Evolutionary conservation across 2,329 filamentous ascomycete genomes (phyloP), one percentile per base, ranked within the genome.

Genomic region (Samsoniella hepiali): DNA sequence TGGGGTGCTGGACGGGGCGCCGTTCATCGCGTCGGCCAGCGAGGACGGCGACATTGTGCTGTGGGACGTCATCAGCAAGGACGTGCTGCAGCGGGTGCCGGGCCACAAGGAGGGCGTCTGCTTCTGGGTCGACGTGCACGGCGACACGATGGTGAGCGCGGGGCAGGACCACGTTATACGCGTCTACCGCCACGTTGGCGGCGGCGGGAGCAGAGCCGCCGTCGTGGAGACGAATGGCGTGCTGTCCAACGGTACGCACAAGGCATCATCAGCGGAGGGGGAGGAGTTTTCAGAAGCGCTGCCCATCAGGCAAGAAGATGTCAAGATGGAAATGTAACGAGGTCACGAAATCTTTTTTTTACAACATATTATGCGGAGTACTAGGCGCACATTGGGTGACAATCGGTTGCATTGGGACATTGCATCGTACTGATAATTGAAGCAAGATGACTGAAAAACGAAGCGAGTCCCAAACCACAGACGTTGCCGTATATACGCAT

Each of bases 11-110:
- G 77, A 70, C 13, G 73, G 70, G 3, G 70, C 73, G 31, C 72
- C 81, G 0, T 96, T 96, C 70, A 85, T 93, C 17, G 90, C 88
- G 0, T 90, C 90, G 40, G 92, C 93, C 0, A 96, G 91, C 74
- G 94, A 98, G 74, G 91, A 97, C 70, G 92, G 93, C 17, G 85
- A 87, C 54, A 84, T 97, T 11, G 81, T 96, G 17, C 83, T 96
- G 61, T 99, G 95, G 95, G 93, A 98, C 70, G 91, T 97, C 15
- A 88, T 85, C 65, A 91, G 82, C 72, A 99, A 98, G 76, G 87
- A 90, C 62, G 79, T 96, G 2, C 78, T 97, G 27, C 93, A 97
- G 80, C 79, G 82, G 15, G 76, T 88, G 9, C 72, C 73, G 36
- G 76, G 76, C 2, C 84, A 84, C 44, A 79, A 83, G 68, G 73